Percentiles rank a stretch among this genome's conserved stretches.
Conservation (phyloP, 306 rosid genomes). For the Dicorynia guianensis region DNA sequence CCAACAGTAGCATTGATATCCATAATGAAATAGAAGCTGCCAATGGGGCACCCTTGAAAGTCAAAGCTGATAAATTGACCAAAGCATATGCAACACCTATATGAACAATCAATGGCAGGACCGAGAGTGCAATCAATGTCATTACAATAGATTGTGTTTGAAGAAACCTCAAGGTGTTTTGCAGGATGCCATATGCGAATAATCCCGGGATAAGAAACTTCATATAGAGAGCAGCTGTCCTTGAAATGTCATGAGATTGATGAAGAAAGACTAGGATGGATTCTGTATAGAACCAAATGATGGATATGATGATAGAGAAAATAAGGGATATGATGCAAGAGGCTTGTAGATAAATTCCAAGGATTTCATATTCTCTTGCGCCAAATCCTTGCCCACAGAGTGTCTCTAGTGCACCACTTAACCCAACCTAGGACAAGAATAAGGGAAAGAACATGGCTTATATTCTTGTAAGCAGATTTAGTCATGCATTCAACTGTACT, state of each 20-base stretch:
- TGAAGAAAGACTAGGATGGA: slow-evolving; percentile 62
- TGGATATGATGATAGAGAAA: slow-evolving; percentile 58
- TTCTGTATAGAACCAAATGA: slow-evolving; percentile 70
- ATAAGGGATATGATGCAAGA: slow-evolving; percentile 67
- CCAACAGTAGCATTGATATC: slow-evolving; percentile 58
- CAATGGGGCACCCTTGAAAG: slow-evolving; percentile 71
- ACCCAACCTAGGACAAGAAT: slow-evolving; percentile 60
- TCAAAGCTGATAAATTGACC: slow-evolving; percentile 54
- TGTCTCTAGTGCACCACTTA: slow-evolving; percentile 90
- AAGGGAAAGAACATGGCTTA: neutral
- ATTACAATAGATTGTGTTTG: slow-evolving; percentile 73
- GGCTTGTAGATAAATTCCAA: slow-evolving; percentile 84
- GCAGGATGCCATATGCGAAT: slow-evolving; percentile 71
- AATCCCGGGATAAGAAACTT: slow-evolving; percentile 71
- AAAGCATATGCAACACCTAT: slow-evolving; percentile 61
- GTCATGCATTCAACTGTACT: neutral
- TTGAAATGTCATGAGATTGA: slow-evolving; percentile 68
- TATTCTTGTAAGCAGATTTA: slow-evolving; percentile 22
- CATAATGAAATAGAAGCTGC: slow-evolving; percentile 70
- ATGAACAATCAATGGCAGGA: slow-evolving; percentile 54
- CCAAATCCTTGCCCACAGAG: slow-evolving; percentile 93
- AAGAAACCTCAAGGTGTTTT: slow-evolving; percentile 75
- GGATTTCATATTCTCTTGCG: slow-evolving; percentile 56
- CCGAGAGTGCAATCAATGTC: slow-evolving; percentile 64
- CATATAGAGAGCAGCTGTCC: slow-evolving; percentile 60